A percentile compares a stretch with the other conserved stretches of the same genome.
These are phyloP conservation scores for Boletellus ananas DNA, from an alignment of 768 basidiomycete genomes.

Conservation along the genomic window DNA sequence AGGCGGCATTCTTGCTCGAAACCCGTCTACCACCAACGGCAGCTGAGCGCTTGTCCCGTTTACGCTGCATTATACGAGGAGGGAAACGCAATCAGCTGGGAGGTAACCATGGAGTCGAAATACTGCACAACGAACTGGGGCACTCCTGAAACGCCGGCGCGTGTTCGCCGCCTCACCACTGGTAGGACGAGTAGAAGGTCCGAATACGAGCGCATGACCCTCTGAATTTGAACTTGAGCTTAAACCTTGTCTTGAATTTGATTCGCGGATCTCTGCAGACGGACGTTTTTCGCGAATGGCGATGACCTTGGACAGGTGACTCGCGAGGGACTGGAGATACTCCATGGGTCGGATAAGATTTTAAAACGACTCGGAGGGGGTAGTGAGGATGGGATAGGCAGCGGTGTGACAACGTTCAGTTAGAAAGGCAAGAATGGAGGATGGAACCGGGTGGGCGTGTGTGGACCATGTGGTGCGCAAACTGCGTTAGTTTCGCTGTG, in stretches of 20 bases:
- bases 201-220: slow-evolving; percentile 9
- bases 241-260: slow-evolving; percentile 17
- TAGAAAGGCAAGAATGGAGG: background rate
- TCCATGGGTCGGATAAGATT: slow-evolving; percentile 10
- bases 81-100: background rate
- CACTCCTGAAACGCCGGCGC: slow-evolving; percentile 8
- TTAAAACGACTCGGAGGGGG: background rate
- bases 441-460: background rate
- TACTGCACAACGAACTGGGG: slow-evolving; percentile 7
- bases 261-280: slow-evolving; percentile 2
- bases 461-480: slow-evolving; percentile 14
- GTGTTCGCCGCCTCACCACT: background rate
- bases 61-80: slow-evolving; percentile 8
- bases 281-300: slow-evolving; percentile 18
- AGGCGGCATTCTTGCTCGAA: slow-evolving; percentile 10
- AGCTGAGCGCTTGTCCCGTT: slow-evolving; percentile 14
- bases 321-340: slow-evolving; percentile 19
- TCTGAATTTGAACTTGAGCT: slow-evolving; percentile 4
- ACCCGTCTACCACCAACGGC: background rate
- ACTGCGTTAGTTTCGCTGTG: slow-evolving; percentile 21
- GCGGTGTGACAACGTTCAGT: background rate
- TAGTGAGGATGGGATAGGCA: background rate
- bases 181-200: slow-evolving; percentile 2
- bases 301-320: slow-evolving; percentile 19
- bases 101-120: background rate